Evolutionary conservation across 139 green algal genomes (phyloP).

Genomic region (Haematococcus lacustris): DNA sequence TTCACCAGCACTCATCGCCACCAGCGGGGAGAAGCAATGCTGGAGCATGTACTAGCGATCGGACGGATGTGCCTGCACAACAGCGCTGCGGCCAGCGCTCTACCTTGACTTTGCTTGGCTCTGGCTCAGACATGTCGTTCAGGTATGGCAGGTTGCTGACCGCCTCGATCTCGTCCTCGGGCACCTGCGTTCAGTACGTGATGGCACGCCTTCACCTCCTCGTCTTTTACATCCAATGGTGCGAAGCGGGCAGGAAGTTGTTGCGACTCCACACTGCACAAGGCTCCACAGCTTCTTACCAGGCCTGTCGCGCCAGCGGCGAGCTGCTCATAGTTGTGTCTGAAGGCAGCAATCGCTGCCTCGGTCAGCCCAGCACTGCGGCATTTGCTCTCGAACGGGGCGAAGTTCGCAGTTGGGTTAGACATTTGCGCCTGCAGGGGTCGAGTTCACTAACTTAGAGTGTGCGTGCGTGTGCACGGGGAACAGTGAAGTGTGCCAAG

Average conservation of each 20-base stretch:
- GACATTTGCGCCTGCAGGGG: no score
- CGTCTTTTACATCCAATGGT: constrained; percentile 55
- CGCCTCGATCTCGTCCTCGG: constrained; percentile 64
- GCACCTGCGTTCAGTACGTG: no score
- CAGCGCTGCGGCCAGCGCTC: neutral
- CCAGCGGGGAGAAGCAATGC: neutral
- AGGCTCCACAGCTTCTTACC: constrained; percentile 33
- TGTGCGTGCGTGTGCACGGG: no score
- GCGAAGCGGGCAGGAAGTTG: neutral
- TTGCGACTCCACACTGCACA: neutral
- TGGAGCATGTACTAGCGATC: neutral
- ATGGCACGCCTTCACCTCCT: constrained; percentile 61
- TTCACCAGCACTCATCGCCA: neutral
- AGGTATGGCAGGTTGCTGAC: constrained; percentile 60
- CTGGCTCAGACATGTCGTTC: neutral
- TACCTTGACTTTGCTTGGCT: constrained; percentile 37
- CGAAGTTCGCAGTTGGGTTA: no score
- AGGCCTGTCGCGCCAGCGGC: constrained; percentile 72
- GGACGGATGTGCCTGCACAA: neutral
- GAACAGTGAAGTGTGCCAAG: no score
- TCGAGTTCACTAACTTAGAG: no score
- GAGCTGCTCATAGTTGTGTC: constrained; percentile 82
- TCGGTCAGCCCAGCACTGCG: constrained; percentile 12
- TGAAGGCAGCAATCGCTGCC: constrained; percentile 76
- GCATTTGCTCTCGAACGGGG: neutral